Conservation (phyloP, 257 asterid species). For the Haberlea rhodopensis region DNA sequence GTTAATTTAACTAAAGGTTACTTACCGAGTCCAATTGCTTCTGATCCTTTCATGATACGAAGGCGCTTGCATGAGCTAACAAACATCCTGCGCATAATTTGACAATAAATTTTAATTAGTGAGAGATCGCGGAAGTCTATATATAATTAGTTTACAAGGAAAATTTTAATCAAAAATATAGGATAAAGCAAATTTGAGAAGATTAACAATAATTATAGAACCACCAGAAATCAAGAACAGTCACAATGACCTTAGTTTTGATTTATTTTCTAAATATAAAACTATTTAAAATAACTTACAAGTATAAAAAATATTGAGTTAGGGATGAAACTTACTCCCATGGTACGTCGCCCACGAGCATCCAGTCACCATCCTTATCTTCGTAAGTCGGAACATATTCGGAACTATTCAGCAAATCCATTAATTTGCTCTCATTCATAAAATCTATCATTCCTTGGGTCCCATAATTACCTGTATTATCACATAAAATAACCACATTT, state of each 20-base stretch:
- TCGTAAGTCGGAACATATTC: constrained; percentile 42
- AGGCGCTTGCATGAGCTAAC: constrained; percentile 23
- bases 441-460: constrained; percentile 41
- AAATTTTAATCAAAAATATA: too few relatives aligned
- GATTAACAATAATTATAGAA: too few relatives aligned
- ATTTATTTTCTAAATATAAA: too few relatives aligned
- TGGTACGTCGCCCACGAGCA: constrained; percentile 49
- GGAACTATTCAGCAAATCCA: constrained; percentile 37
- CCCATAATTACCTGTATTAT: constrained; percentile 37
- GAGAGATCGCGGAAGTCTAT: too few relatives aligned
- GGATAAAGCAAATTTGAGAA: too few relatives aligned
- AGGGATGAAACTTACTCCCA: constrained; percentile 37
- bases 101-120: too few relatives aligned
- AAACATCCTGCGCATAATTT: constrained; percentile 20
- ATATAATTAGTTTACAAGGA: background rate
- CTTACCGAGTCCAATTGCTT: constrained; percentile 12
- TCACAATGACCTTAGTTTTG: too few relatives aligned
- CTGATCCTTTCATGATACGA: constrained; percentile 22
- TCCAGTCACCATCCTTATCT: constrained; percentile 51
- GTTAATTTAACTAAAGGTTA: background rate
- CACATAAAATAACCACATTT: background rate
- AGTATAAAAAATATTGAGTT: background rate
- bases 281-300: background rate
- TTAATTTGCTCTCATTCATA: constrained; percentile 39
- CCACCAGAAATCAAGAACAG: too few relatives aligned